Percentiles rank a stretch among this genome's conserved stretches.
Conservation (phyloP, 2,329 filamentous ascomycete genomes). For the Xylariales sp. region DNA sequence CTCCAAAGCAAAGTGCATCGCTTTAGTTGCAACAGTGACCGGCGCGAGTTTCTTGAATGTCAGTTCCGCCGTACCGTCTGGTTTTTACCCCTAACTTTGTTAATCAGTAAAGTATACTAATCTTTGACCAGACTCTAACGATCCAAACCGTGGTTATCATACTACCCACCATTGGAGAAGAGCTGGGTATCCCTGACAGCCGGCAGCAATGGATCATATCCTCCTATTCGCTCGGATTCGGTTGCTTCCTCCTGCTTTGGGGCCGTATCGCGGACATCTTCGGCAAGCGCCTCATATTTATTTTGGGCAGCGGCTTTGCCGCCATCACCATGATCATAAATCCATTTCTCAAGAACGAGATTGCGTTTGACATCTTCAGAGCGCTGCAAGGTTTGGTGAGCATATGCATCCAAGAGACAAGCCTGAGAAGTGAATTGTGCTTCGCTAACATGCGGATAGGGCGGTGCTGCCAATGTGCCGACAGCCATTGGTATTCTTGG, state of each 20-base stretch:
- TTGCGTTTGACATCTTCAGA: conserved; percentile 63
- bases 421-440: neutral
- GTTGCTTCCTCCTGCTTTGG: conserved; percentile 65
- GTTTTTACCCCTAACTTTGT: conserved; percentile 9
- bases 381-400: conserved; percentile 59
- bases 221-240: conserved; percentile 61
- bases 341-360: conserved; percentile 62
- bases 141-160: conserved; percentile 58
- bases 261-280: conserved; percentile 64
- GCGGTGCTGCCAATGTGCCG: conserved; percentile 65
- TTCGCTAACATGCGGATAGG: conserved; percentile 25
- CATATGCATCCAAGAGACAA: neutral
- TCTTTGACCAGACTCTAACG: conserved; percentile 2
- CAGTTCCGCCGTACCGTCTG: conserved; percentile 50
- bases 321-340: conserved; percentile 53
- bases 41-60: conserved; percentile 55
- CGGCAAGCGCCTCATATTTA: conserved; percentile 61
- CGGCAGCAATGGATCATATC: conserved; percentile 65
- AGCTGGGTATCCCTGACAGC: conserved; percentile 51
- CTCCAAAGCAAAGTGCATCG: conserved; percentile 49
- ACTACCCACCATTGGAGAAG: conserved; percentile 55
- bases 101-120: too few species aligned
- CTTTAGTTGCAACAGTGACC: conserved; percentile 48
- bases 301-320: conserved; percentile 60
- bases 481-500: conserved; percentile 68